Evolutionary conservation across 2,329 filamentous ascomycete species (phyloP).

Genomic region (Aureobasidium lini): DNA sequence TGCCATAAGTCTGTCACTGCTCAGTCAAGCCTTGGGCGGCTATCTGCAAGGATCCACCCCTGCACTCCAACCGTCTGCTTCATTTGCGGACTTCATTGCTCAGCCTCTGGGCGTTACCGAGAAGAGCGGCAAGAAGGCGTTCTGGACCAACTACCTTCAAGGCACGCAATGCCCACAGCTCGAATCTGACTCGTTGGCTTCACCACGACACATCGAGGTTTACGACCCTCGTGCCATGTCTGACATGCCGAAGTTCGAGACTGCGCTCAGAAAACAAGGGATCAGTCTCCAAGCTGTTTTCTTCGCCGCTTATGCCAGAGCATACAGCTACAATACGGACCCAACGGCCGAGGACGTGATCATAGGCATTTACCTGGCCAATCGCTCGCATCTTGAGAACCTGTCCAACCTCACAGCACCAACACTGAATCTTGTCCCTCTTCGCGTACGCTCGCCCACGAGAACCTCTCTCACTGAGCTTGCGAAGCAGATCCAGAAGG

Average conservation of each 20-base stretch:
- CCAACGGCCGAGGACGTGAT: conserved; percentile 40
- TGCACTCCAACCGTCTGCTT: conserved; percentile 11
- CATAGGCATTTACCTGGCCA: conserved; percentile 78
- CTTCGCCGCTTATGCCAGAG: conserved; percentile 61
- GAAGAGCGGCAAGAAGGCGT: conserved; percentile 29
- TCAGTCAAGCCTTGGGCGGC: conserved; percentile 49
- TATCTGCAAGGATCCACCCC: conserved; percentile 29
- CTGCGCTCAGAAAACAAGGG: conserved; percentile 43
- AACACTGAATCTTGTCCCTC: conserved; percentile 70
- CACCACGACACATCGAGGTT: conserved; percentile 31
- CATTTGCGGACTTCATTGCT: conserved; percentile 38
- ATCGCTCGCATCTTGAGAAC: conserved; percentile 52
- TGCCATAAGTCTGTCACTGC: conserved; percentile 62
- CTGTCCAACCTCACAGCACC: conserved; percentile 53
- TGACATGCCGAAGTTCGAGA: conserved; percentile 35
- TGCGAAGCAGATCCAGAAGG: conserved; percentile 58
- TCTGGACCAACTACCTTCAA: conserved; percentile 46
- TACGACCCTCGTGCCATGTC: conserved; percentile 45
- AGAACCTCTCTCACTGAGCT: conserved; percentile 36
- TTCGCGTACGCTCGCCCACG: conserved; percentile 45
- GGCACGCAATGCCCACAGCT: conserved; percentile 20
- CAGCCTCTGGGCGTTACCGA: conserved; percentile 19
- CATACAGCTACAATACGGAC: conserved; percentile 32
- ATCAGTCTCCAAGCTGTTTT: conserved; percentile 67
- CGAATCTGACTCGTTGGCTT: conserved; percentile 7